Conservation (phyloP, 345 rosid species). For the Gossypium longicalyx region DNA sequence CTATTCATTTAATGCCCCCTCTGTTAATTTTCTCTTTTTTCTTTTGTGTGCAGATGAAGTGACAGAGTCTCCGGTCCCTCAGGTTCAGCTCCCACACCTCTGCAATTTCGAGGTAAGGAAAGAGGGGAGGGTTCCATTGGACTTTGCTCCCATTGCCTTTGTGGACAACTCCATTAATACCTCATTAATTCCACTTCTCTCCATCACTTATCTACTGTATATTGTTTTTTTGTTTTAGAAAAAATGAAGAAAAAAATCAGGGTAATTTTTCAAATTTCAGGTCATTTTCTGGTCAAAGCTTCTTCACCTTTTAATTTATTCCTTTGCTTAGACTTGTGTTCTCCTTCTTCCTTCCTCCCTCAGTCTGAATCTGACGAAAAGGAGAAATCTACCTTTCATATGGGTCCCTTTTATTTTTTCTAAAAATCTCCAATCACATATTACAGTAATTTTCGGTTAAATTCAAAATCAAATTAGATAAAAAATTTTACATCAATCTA, state of each 20-base stretch:
- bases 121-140: neutral
- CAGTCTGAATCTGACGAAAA: conserved; percentile 17
- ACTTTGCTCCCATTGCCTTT: neutral
- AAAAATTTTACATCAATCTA: no score
- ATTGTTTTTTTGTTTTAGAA: no score
- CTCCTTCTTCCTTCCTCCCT: neutral
- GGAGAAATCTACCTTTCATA: neutral
- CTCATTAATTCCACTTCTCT: conserved; percentile 9
- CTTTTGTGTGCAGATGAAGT: neutral
- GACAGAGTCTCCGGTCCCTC: conserved; percentile 14
- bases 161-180: neutral
- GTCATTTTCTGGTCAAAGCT: conserved; percentile 12
- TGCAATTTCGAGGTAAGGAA: conserved; percentile 8
- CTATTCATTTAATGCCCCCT: neutral
- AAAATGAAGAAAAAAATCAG: no score
- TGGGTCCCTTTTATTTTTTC: no score
- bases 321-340: conserved; percentile 5
- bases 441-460: no score
- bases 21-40: neutral
- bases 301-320: neutral
- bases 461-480: no score
- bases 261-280: no score
- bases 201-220: no score
- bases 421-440: no score
- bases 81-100: neutral